Percentiles rank a stretch among this genome's conserved stretches.
These are phyloP conservation scores for Sphagnurus paluster DNA, from an alignment of 1,284 basidiomycete genomes.

Conservation along the genomic window DNA sequence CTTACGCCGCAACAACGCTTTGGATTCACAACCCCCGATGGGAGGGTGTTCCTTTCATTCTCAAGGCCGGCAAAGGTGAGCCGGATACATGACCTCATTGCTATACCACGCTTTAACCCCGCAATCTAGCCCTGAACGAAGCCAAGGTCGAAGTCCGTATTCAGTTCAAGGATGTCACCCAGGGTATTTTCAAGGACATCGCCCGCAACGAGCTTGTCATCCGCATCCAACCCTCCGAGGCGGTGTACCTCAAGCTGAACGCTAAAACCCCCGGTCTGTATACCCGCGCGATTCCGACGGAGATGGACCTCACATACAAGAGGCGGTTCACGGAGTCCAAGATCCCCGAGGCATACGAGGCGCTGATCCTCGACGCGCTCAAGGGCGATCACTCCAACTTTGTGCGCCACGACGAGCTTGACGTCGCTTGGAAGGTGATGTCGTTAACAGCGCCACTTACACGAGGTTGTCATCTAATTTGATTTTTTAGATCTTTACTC, in stretches of 20 bases:
- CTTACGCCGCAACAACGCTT: constrained; percentile 85
- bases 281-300: constrained; percentile 88
- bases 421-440: constrained; percentile 87
- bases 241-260: constrained; percentile 95
- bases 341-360: constrained; percentile 95
- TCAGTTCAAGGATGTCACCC: constrained; percentile 95
- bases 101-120: constrained; percentile 5
- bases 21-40: constrained; percentile 94
- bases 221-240: constrained; percentile 93
- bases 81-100: neutral
- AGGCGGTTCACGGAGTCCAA: constrained; percentile 84
- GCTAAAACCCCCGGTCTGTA: constrained; percentile 89
- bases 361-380: constrained; percentile 86
- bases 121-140: constrained; percentile 80
- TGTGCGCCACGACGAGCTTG: constrained; percentile 93
- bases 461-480: constrained; percentile 5
- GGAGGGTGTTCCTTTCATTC: constrained; percentile 97
- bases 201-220: constrained; percentile 94
- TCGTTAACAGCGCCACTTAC: neutral
- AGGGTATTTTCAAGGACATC: constrained; percentile 95
- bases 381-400: constrained; percentile 91
- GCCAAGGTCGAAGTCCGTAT: constrained; percentile 96
- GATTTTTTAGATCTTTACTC: constrained; percentile 80
- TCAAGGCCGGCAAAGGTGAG: constrained; percentile 94
- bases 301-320: constrained; percentile 98